Base-by-base conservation (phyloP, 176 grass and related monocot species). In the Thinopyrum elongatum region DNA sequence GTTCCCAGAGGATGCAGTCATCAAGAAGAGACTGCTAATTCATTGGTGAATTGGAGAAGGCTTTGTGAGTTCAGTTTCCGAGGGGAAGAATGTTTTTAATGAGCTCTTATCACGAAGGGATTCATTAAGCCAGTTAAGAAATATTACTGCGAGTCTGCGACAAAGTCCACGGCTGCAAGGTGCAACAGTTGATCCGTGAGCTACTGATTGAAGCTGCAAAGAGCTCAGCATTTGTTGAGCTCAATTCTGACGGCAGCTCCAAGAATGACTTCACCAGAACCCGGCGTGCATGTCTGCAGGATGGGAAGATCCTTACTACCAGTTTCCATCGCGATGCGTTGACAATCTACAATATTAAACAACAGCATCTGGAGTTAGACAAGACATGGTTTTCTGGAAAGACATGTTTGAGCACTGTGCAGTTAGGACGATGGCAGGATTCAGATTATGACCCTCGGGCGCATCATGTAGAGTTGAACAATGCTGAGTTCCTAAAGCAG, bases 341-440 rank as follows among this genome's bases (percentile, higher is more conserved):
- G 36, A 78, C 73, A 16, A 8, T 85, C 34, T 85, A 85, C 73
- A 85, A 85, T 46, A 34, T 85, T 34, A 51, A 29, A 39, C 22
- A 49, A 38, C 55, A 73, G 10, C 38, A 68, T 76, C 33, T 85
- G 23, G 83, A 78, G 10, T 39, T 85, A 42, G 19, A 41, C 38
- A 28, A 34, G 14, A 60, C 33, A 22, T 85, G 83, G 83, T 73
- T 85, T 36, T 11, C 55, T 14, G 8, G 61, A 61, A 85, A 85
- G 83, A 21, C 11, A n/a, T 42, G 33, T 15, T 33, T 85, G 34
- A 66, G 53, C 47, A 66, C 83, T 30, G 21, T 85, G 71, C 83
- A 85, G 58, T 76, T 85, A 63, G 83, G 83, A 16, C 55, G 60
- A 65, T 85, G 83, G 83, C 55, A 73, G 73, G 72, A 77, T 26